phyloP scores from a whole-genome alignment of 108 stramenopile species.

The Conticribra guillardii region DNA sequence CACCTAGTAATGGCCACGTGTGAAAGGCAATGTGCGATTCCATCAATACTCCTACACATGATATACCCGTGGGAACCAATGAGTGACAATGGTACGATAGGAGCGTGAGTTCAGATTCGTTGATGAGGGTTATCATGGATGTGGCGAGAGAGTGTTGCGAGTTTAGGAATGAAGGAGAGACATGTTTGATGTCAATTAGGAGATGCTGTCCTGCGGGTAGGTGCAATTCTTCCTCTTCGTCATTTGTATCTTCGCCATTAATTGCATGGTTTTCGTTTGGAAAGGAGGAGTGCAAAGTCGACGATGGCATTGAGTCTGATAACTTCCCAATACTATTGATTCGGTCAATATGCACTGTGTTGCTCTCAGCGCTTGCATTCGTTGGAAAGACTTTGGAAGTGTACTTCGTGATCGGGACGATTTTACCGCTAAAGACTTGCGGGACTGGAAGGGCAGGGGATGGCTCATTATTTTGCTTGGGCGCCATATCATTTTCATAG shows the following conservation, averaged over 20 bases:
- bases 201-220: constrained; percentile 78
- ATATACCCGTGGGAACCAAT: constrained; percentile 73
- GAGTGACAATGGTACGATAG: constrained; percentile 76
- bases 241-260: constrained; percentile 2
- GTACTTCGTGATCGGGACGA: constrained; percentile 5
- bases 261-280: too few relatives aligned
- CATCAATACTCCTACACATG: constrained; percentile 74
- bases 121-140: constrained; percentile 72
- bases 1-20: constrained; percentile 51
- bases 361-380: background rate
- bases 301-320: background rate
- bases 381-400: constrained; percentile 14
- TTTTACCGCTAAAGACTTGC: background rate
- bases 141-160: constrained; percentile 61
- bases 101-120: constrained; percentile 57
- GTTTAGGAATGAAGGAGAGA: constrained; percentile 60
- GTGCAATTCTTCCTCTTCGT: constrained; percentile 51
- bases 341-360: constrained; percentile 1
- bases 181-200: constrained; percentile 65
- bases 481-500: too few relatives aligned
- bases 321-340: background rate
- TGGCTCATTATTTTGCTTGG: background rate
- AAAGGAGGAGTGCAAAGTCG: too few relatives aligned
- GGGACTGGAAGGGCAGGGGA: constrained; percentile 6
- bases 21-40: constrained; percentile 50